Conservation (phyloP, 345 rosid species). For the Eucalyptus brandiana region DNA sequence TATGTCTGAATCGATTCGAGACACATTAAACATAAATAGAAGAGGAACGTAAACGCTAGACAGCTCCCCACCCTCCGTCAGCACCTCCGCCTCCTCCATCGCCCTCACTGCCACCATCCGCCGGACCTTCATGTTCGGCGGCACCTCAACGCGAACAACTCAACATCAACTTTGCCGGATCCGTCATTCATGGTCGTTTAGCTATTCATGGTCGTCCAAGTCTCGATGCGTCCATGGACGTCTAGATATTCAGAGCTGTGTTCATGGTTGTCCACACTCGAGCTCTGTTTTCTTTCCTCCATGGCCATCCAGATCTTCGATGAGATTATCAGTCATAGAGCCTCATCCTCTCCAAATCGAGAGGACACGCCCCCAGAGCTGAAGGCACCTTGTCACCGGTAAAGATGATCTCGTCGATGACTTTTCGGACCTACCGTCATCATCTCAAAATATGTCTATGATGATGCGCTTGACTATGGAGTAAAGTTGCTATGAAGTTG, state of each 20-base stretch:
- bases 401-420: not conserved
- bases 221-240: not conserved
- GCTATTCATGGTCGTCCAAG: not conserved
- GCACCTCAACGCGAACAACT: not conserved
- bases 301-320: not conserved
- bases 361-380: not conserved
- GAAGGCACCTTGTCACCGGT: not conserved
- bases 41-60: not conserved
- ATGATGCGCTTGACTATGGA: not conserved
- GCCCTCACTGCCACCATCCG: not conserved
- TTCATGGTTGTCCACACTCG: not conserved
- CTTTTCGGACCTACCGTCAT: not conserved
- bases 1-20: not conserved
- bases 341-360: not conserved
- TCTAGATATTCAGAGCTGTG: not conserved
- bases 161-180: not conserved
- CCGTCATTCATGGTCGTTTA: not conserved
- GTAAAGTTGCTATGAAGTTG: not conserved
- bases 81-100: not conserved
- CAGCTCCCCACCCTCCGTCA: not conserved
- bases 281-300: not conserved
- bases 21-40: not conserved
- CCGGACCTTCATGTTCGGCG: not conserved
- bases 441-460: not conserved
- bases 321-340: not conserved